phyloP scores from a whole-genome alignment of 1,284 basidiomycete genomes.

The Puccinia polysora region DNA sequence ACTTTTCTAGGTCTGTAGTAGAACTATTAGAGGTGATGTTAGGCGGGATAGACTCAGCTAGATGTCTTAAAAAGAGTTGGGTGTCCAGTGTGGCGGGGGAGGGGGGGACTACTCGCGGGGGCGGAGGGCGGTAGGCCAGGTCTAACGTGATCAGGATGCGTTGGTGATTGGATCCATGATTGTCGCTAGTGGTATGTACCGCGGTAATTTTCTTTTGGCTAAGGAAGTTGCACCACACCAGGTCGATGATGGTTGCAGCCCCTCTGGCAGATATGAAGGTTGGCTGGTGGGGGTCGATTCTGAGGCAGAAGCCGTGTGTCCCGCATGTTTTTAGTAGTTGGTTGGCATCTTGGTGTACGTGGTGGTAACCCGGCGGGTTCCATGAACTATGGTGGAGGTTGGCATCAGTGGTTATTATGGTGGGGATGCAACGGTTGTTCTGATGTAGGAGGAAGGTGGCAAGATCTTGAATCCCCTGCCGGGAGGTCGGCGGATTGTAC shows the following conservation, averaged over 20 bases:
- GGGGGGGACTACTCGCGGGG: neutral
- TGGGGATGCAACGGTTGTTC: neutral
- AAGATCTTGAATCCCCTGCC: neutral
- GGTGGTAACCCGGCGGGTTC: neutral
- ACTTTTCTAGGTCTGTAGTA: neutral
- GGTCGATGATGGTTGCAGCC: neutral
- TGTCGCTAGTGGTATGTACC: neutral
- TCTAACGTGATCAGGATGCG: neutral
- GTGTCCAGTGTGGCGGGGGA: neutral
- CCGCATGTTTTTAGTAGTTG: neutral
- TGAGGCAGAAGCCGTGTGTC: neutral
- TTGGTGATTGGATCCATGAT: neutral
- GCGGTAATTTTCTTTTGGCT: neutral
- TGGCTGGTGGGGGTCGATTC: neutral
- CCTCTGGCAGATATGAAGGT: neutral
- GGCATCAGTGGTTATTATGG: neutral
- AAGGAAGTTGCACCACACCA: slow-evolving; percentile 1
- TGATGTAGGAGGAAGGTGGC: neutral
- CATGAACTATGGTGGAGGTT: neutral
- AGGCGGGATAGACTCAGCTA: neutral
- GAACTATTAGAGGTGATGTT: neutral
- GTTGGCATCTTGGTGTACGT: neutral
- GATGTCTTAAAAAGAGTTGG: neutral
- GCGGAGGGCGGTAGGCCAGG: neutral
- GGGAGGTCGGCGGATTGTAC: neutral